Conservation (phyloP, 345 rosid genomes). For the Gossypium bickii region DNA sequence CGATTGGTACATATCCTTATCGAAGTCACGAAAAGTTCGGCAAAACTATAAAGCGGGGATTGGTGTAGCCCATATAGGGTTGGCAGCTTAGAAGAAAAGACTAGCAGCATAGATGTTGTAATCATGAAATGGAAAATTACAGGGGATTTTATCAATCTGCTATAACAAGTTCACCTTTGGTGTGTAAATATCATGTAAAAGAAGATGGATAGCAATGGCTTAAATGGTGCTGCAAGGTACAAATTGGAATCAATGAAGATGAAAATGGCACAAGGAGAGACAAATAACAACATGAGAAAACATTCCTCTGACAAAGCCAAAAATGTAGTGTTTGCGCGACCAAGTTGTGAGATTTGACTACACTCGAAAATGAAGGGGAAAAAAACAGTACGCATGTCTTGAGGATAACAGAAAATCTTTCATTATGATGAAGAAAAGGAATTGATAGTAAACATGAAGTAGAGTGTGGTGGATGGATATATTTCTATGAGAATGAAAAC, state of each 20-base stretch:
- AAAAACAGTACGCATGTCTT: background rate
- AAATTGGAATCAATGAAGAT: background rate
- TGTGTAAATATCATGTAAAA: background rate
- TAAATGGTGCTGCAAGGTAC: conserved; percentile 2
- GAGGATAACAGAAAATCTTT: background rate
- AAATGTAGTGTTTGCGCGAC: background rate
- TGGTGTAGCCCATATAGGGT: background rate
- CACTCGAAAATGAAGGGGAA: background rate
- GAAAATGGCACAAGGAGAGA: background rate
- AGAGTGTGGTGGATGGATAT: too few species aligned
- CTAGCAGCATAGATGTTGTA: background rate
- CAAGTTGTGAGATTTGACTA: background rate
- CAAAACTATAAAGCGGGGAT: background rate
- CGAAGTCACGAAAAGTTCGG: background rate
- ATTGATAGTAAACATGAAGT: too few species aligned
- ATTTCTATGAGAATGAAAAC: accelerated
- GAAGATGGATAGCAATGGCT: background rate
- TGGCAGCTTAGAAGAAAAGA: background rate
- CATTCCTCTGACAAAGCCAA: background rate
- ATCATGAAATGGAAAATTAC: background rate
- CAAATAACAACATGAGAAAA: background rate
- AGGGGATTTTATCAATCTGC: background rate
- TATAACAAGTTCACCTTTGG: background rate
- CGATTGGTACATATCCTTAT: background rate
- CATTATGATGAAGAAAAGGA: too few species aligned